Evolutionary conservation across 169 alveolate species (phyloP).

Genomic region (Blepharisma undulans): DNA sequence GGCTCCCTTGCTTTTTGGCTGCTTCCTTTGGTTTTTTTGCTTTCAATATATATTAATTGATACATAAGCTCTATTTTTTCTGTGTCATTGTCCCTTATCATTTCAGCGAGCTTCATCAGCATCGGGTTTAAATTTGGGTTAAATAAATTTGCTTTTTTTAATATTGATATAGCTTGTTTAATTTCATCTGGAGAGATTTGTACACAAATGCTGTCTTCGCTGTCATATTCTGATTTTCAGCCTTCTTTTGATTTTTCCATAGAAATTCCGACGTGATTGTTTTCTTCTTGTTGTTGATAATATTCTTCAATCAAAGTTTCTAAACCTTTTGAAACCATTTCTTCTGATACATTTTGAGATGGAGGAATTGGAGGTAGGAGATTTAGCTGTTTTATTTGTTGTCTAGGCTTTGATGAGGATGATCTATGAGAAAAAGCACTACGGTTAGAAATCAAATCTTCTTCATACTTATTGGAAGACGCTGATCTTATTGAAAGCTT

Average conservation of each 20-base stretch:
- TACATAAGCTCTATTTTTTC: conserved; percentile 11
- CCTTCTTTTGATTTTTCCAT: conserved; percentile 32
- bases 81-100: conserved; percentile 26
- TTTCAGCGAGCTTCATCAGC: conserved; percentile 25
- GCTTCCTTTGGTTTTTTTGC: neutral
- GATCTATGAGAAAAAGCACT: conserved; percentile 37
- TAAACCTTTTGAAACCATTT: neutral
- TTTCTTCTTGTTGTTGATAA: neutral
- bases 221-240: conserved; percentile 35
- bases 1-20: neutral
- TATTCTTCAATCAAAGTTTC: neutral
- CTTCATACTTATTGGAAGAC: conserved; percentile 10
- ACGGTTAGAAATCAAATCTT: conserved; percentile 19
- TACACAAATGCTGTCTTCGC: conserved; percentile 22
- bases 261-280: neutral
- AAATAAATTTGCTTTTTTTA: conserved; percentile 20
- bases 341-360: neutral
- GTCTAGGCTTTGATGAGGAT: neutral
- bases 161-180: neutral
- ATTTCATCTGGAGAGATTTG: conserved; percentile 20
- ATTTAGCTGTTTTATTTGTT: neutral
- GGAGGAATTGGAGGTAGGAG: conserved; percentile 30
- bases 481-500: neutral
- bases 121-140: neutral
- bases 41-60: conserved; percentile 23